These are phyloP conservation scores for Moniliella sp. DNA, from an alignment of 1,284 basidiomycete genomes.

Conservation along the genomic window DNA sequence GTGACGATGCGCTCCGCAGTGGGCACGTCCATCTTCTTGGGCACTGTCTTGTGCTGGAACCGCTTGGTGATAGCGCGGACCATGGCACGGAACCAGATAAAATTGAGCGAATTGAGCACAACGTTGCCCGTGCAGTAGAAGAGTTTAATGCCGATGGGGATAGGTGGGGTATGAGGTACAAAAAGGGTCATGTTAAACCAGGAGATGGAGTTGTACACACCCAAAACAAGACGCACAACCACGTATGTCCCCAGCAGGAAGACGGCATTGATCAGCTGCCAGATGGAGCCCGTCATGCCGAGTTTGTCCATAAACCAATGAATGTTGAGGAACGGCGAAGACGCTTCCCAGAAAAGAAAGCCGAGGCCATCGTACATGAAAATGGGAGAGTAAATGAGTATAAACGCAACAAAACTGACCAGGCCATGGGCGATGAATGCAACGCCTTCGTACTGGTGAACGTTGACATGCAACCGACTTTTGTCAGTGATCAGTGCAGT, in stretches of 20 bases:
- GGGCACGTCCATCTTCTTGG: too few relatives aligned
- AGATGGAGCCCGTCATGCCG: constrained; percentile 28
- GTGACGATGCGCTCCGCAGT: too few relatives aligned
- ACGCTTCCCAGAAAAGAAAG: constrained; percentile 33
- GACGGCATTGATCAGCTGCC: constrained; percentile 33
- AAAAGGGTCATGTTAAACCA: constrained; percentile 19
- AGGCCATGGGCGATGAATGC: constrained; percentile 34
- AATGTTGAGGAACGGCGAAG: constrained; percentile 33
- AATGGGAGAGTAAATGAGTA: constrained; percentile 28
- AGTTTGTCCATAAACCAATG: constrained; percentile 36
- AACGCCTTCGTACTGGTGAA: constrained; percentile 21
- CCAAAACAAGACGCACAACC: constrained; percentile 28
- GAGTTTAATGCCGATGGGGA: constrained; percentile 6
- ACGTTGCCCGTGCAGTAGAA: constrained; percentile 19
- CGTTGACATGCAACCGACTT: not conserved
- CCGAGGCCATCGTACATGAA: constrained; percentile 33
- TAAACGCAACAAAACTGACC: constrained; percentile 26
- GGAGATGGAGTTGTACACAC: constrained; percentile 28
- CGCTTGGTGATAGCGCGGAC: constrained; percentile 30
- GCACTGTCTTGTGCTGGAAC: constrained; percentile 12
- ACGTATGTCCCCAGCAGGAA: constrained; percentile 30
- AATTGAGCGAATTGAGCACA: constrained; percentile 27
- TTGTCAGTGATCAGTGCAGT: constrained; percentile 1
- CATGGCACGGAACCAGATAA: constrained; percentile 34
- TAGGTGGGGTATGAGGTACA: constrained; percentile 11